Base-by-base conservation (phyloP, 495 filamentous ascomycete genomes). In the Hyaloscypha finlandica region DNA sequence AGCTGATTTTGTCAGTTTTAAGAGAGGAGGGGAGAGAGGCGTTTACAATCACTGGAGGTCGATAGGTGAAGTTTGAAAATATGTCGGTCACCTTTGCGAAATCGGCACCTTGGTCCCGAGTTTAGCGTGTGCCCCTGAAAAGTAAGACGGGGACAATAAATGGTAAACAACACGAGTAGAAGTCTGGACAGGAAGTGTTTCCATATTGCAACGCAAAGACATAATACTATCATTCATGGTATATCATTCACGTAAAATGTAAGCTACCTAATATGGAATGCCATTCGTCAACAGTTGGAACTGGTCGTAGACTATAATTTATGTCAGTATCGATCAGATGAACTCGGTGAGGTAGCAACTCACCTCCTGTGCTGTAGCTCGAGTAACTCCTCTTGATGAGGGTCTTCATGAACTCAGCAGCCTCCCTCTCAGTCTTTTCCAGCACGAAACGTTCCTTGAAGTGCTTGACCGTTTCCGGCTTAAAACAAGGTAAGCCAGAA, bases 231-330 rank as follows among this genome's bases (percentile, higher is more conserved):
- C 25, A 61, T 48, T 4, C 16, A 19, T 48, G 1, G 9, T 48
- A 48, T 16, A 19, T 16, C 42, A 48, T 4, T 48, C 11, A 48
- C 8, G 42, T 48, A 19, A 56, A 35, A n/a, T 55, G 16, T 55
- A 20, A 56, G 33, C 53, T 48, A 51, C 67, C 48, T 74, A 71
- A 53, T 96, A 99, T 6, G 96, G 96, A 74, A 99, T 99, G 33
- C 96, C 96, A 76, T 99, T 99, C 39, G 96, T 98, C 76, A 97
- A 78, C 57, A 96, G 80, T 81, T 99, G 96, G 83, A 96, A 99
- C 74, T 96, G 89, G 79, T 99, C 96, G 76, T 99, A 99, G 52
- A 92, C 87, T 48, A 19, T 19, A 48, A 48, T 19, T 4, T 48
- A 12, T 48, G 42, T 48, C 16, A 48, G 42, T 19, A 14, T 16